Base-by-base conservation (phyloP, 805 yeast genomes). In the Barnettozyma siamensis region DNA sequence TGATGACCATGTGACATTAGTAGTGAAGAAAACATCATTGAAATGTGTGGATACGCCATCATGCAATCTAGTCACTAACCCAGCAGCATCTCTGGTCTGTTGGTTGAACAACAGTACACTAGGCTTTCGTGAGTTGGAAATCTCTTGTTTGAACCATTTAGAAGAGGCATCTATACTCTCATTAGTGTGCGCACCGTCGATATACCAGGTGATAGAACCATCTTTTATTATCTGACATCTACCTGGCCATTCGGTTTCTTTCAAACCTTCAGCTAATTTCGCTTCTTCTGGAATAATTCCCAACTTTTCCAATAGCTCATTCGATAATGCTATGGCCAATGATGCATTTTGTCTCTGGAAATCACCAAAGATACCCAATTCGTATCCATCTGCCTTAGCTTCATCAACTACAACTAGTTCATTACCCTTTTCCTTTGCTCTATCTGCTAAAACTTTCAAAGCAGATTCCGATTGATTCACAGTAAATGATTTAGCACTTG, bases 131-230 rank as follows among this genome's bases (percentile, higher is more conserved):
- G 54, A 50, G 5, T 58, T 51, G 29, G 62, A n/a, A 11, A 37
- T 65, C 15, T 66, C 67, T n/a, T 60, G 45, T 9, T 62, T 63
- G 53, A 83, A 87, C 99, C 99, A 93, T 9, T 63, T 64, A 0
- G 91, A 72, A 0, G 96, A 85, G n/a, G 80, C 94, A 24, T 70
- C 69, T 19, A 94, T 75, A 44, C 96, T 85, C 55, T 93, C 99
- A 35, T 73, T 65, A 0, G 99, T 93, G 54, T 93, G 99, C 0
- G 99, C 98, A 16, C 99, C 99, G 64, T 93, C 99, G 13, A 91
- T 64, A 48, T 65, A 80, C 95, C 96, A 93, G n/a, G 73, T 75
- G 15, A 82, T 63, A 3, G 63, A 59, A 16, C 59, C 66, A 19
- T 67, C 65, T 13, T 65, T 62, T 24, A 87, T 62, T 2, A 78